These are phyloP conservation scores for Euphorbia corollata DNA, from an alignment of 441 rosid genomes.

Conservation along the genomic window DNA sequence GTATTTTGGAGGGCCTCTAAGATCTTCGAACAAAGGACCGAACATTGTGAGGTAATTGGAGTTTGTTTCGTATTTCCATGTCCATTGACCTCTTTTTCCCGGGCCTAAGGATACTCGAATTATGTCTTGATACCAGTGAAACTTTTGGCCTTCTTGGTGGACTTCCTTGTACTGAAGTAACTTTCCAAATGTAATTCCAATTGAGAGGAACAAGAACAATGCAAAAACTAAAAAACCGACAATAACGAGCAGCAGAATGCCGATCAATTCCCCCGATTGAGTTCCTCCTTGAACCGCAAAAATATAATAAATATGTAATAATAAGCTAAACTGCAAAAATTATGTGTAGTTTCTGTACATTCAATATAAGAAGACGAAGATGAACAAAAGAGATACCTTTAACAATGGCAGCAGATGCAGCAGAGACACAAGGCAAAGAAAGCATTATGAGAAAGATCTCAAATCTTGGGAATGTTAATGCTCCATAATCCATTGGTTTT, in stretches of 20 bases:
- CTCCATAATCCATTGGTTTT: slow-evolving; percentile 48
- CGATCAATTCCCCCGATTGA: slow-evolving; percentile 40
- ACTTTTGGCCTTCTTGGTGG: slow-evolving; percentile 74
- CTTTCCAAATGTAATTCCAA: slow-evolving; percentile 78
- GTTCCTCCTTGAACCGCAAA: slow-evolving; percentile 41
- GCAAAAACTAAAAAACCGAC: slow-evolving; percentile 46
- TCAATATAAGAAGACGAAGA: neutral
- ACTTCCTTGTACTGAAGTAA: slow-evolving; percentile 89
- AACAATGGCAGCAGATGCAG: slow-evolving; percentile 57
- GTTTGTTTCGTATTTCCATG: slow-evolving; percentile 55
- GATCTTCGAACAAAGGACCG: slow-evolving; percentile 82
- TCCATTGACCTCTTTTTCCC: slow-evolving; percentile 94
- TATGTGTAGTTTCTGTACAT: neutral
- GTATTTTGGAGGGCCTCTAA: slow-evolving; percentile 95
- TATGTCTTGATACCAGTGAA: slow-evolving; percentile 90
- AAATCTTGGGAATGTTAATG: slow-evolving; percentile 67
- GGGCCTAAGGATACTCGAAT: slow-evolving; percentile 81
- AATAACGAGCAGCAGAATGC: slow-evolving; percentile 48
- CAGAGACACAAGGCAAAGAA: slow-evolving; percentile 65
- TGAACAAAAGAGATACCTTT: slow-evolving; percentile 40
- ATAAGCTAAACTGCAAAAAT: slow-evolving; percentile 1
- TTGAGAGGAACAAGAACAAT: slow-evolving; percentile 65
- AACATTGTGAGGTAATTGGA: slow-evolving; percentile 39
- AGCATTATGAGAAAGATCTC: slow-evolving; percentile 73
- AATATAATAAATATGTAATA: neutral